Evolutionary conservation across 2,329 filamentous ascomycete species (phyloP), one percentile per base, ranked within the genome.

Genomic region (Colletotrichum lupini): DNA sequence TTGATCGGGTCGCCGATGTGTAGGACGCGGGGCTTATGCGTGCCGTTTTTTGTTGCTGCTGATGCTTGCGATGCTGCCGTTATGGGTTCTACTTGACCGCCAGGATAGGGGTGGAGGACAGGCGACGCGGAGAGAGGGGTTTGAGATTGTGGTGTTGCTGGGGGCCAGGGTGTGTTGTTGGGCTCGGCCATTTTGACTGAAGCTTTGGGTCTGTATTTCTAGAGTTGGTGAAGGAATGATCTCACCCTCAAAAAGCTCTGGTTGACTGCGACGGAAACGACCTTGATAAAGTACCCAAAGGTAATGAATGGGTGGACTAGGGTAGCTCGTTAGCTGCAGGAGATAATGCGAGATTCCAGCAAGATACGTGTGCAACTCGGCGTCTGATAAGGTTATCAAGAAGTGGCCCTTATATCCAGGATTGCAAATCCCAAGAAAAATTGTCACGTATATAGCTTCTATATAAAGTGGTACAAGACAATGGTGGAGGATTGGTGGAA

Each of bases 1-100:
- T 83, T 83, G 71, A 88, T 80, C 9, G 85, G 83, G 78, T 95
- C 94, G 75, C 94, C 94, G 81, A 95, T 91, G 83, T 92, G 92
- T 76, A 97, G 89, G 73, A 97, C 92, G 75, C 92, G 88, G 57
- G 82, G 85, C 73, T 81, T 86, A 3, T 65, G 72, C 6, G 76
- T 75, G 3, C 76, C 55, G 0, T 78, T 62, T 2, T 57, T 59
- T 1, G 57, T 58, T 22, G 73, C 68, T 61, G 78, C 73, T 52
- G 79, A 67, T 59, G 79, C 60, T 58, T 74, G 56, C 61, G 71
- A 32, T 68, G 77, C 49, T 73, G 76, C 35, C 64, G 74, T 37
- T 64, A 67, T 58, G 73, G 74, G 59, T 67, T 77, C 74, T 72
- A 76, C 67, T 64, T 78, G 72, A 49, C 59, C 66, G 76, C 28